Evolutionary conservation across 805 yeast genomes (phyloP).

Genomic region (Metschnikowia kunwiensis): DNA sequence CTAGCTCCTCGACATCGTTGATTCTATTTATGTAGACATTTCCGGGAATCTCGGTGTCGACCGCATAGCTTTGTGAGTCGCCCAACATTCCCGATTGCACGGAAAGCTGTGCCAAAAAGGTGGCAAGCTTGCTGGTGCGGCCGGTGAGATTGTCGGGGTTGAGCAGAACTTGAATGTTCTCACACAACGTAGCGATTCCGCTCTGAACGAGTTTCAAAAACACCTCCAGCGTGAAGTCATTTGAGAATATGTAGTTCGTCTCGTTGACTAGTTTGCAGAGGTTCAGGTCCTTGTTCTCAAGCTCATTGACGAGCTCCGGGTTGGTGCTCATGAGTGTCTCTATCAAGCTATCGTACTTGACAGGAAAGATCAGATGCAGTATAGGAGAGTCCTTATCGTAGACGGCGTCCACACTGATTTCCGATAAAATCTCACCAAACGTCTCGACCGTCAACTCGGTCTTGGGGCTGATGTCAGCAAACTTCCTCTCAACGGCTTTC

Average conservation of each 20-base stretch:
- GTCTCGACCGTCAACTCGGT: conserved; percentile 64
- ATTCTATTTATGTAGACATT: conserved; percentile 37
- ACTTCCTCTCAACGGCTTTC: conserved; percentile 55
- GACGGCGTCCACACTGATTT: conserved; percentile 24
- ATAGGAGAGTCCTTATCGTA: conserved; percentile 16
- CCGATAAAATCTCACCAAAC: conserved; percentile 42
- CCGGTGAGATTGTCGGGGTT: conserved; percentile 19
- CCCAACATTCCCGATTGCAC: conserved; percentile 57
- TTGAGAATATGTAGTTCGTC: conserved; percentile 41
- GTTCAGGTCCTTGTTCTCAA: conserved; percentile 36
- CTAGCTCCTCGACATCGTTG: conserved; percentile 56
- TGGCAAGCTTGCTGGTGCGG: conserved; percentile 48
- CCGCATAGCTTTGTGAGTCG: conserved; percentile 38
- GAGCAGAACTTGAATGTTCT: conserved; percentile 29
- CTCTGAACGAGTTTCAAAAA: conserved; percentile 32
- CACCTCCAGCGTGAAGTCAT: conserved; percentile 29
- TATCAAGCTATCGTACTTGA: conserved; percentile 35
- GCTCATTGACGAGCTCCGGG: conserved; percentile 38
- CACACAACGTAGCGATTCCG: conserved; percentile 35
- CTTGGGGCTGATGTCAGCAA: conserved; percentile 65
- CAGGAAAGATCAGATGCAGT: conserved; percentile 34
- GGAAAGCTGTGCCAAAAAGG: conserved; percentile 63
- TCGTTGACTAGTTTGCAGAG: conserved; percentile 43
- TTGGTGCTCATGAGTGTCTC: conserved; percentile 49
- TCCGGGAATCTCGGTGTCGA: conserved; percentile 31